Evolutionary conservation across 1,284 basidiomycete genomes (phyloP), one percentile per base, ranked within the genome.

Genomic region (Malassezia sp.): DNA sequence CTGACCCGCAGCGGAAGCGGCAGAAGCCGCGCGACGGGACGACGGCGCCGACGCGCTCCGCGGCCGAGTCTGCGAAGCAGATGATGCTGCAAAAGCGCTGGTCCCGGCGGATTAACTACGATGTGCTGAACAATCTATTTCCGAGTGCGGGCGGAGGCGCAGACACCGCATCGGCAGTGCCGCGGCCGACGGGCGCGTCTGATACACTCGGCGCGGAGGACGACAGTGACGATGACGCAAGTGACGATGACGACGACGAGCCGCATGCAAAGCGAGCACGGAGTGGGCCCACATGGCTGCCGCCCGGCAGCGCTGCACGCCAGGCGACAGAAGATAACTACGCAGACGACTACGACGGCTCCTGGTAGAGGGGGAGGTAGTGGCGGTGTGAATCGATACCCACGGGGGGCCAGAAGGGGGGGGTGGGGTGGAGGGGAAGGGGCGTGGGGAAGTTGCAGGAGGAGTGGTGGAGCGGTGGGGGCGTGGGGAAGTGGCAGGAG

Each of bases 101-200:
- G 45, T 63, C 59, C 37, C 59, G 57, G 24, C 62, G 62, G 44
- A 60, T 70, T 51, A 70, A 70, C 49, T 68, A 70, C 52, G 61
- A 61, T 31, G 62, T 59, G n/a, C 47, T 70, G 23, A 61, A 62
- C 48, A 54, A 48, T 18, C 40, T 69, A 14, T 69, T 69, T 38
- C 58, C 48, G 8, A 28, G 43, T 18, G 28, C 27, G 8, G 21
- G 26, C 4, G 39, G 17, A 50, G 57, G 38, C 49, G 41, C 31
- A 22, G 28, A 17, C 10, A 8, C n/a, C n/a, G n/a, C n/a, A n/a
- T n/a, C n/a, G n/a, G 23, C 5, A 17, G 27, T 20, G 26, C 17
- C 14, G 5, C 21, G 7, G 5, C 26, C 17, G 20, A 28, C 24
- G 21, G 28, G 20, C n/a, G 22, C 29, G n/a, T n/a, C n/a, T n/a